phyloP scores from a whole-genome alignment of 2,329 filamentous ascomycete species.

The Achaetomium macrosporum region DNA sequence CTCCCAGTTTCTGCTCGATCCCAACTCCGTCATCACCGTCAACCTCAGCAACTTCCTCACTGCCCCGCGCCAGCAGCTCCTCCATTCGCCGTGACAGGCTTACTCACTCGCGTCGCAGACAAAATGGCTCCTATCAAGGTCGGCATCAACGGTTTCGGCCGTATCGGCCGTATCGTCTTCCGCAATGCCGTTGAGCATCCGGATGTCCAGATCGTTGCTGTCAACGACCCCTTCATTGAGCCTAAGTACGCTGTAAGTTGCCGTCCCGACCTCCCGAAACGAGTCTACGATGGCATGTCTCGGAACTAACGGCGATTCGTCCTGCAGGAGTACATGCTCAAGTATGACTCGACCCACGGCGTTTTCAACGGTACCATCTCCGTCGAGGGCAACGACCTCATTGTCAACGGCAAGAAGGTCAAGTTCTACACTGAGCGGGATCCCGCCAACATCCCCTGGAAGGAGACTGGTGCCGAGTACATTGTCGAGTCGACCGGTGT shows the following conservation, averaged over 20 bases:
- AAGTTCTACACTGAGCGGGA: constrained; percentile 92
- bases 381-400: constrained; percentile 63
- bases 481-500: constrained; percentile 97
- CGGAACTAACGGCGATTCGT: constrained; percentile 28
- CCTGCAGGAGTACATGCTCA: constrained; percentile 92
- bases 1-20: constrained; percentile 2
- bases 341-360: constrained; percentile 97
- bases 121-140: constrained; percentile 61
- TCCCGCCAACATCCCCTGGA: constrained; percentile 86
- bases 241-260: constrained; percentile 87
- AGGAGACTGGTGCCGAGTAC: constrained; percentile 81
- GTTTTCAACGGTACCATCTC: constrained; percentile 88
- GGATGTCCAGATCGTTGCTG: constrained; percentile 87
- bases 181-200: constrained; percentile 90
- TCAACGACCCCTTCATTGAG: constrained; percentile 99
- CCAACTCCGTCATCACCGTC: constrained; percentile 2
- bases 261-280: constrained; percentile 2
- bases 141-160: constrained; percentile 99
- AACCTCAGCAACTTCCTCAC: background rate
- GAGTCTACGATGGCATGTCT: background rate
- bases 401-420: constrained; percentile 91
- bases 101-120: constrained; percentile 21
- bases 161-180: constrained; percentile 99
- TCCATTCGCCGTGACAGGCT: constrained; percentile 7
- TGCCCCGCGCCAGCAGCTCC: constrained; percentile 11